These are phyloP conservation scores for Coprinellus micaceus DNA, from an alignment of 768 basidiomycete species.

Conservation along the genomic window DNA sequence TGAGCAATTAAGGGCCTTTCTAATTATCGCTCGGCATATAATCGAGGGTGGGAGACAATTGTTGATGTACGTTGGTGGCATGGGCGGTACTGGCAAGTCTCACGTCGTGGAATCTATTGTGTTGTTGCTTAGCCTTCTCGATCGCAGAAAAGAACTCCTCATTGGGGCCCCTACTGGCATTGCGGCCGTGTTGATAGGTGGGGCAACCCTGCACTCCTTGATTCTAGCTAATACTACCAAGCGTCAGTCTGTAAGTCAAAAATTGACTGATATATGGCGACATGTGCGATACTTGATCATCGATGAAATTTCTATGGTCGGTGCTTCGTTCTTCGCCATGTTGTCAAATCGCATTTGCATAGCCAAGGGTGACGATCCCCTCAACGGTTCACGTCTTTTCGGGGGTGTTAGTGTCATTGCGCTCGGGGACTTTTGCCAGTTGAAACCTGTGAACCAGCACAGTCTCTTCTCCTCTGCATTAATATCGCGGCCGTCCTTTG, in stretches of 20 bases:
- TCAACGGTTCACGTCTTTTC: conserved; percentile 13
- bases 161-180: conserved; percentile 26
- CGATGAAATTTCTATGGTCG: conserved; percentile 18
- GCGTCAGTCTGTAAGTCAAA: background rate
- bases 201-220: conserved; percentile 25
- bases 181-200: conserved; percentile 24
- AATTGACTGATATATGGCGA: conserved; percentile 12
- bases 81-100: conserved; percentile 28
- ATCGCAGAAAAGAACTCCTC: conserved; percentile 8
- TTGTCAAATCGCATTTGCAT: conserved; percentile 17
- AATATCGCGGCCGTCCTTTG: conserved; percentile 1
- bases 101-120: conserved; percentile 23
- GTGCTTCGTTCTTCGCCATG: conserved; percentile 16
- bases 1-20: background rate
- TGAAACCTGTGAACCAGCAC: conserved; percentile 13
- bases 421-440: conserved; percentile 16
- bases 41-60: conserved; percentile 14
- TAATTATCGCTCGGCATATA: conserved; percentile 11
- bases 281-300: conserved; percentile 18
- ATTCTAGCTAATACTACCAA: background rate
- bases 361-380: conserved; percentile 13
- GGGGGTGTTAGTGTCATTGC: conserved; percentile 31
- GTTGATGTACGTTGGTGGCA: conserved; percentile 25
- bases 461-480: conserved; percentile 17
- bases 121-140: conserved; percentile 11